Evolutionary conservation across 306 rosid species (phyloP).

Genomic region (Mimosa pudica): DNA sequence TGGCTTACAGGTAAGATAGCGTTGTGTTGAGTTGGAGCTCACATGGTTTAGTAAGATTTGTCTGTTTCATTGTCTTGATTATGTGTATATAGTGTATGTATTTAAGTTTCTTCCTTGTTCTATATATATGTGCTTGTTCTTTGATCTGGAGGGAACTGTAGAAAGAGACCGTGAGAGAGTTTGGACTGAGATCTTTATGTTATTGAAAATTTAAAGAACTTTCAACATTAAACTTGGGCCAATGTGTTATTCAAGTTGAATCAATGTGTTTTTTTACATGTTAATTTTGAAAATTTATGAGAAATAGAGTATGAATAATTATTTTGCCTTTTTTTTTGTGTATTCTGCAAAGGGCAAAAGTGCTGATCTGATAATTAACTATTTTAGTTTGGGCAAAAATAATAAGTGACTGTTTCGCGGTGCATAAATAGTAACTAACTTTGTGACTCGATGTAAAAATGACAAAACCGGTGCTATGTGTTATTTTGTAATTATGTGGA

Average conservation of each 20-base stretch:
- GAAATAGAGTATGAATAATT: neutral
- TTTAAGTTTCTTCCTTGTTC: slow-evolving; percentile 2
- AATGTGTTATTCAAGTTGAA: neutral
- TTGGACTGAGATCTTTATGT: neutral
- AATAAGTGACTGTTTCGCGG: too few relatives aligned
- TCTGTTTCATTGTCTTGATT: slow-evolving; percentile 8
- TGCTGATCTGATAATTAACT: too few relatives aligned
- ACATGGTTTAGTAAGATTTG: neutral
- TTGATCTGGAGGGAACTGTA: neutral
- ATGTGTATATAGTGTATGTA: slow-evolving; percentile 18
- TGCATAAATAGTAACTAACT: too few relatives aligned
- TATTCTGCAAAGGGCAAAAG: too few relatives aligned
- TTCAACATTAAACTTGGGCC: neutral
- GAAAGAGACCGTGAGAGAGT: neutral
- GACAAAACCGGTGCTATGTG: too few relatives aligned
- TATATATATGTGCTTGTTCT: neutral
- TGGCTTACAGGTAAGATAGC: neutral
- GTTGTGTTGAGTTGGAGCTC: slow-evolving; percentile 25
- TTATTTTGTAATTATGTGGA: too few relatives aligned
- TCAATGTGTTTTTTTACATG: neutral
- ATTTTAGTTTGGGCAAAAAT: too few relatives aligned
- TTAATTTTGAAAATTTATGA: neutral
- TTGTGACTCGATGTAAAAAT: too few relatives aligned
- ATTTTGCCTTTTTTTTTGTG: too few relatives aligned
- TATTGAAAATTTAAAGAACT: neutral